Base-by-base conservation (phyloP, 2,329 filamentous ascomycete genomes). In the Penicillium sp. region DNA sequence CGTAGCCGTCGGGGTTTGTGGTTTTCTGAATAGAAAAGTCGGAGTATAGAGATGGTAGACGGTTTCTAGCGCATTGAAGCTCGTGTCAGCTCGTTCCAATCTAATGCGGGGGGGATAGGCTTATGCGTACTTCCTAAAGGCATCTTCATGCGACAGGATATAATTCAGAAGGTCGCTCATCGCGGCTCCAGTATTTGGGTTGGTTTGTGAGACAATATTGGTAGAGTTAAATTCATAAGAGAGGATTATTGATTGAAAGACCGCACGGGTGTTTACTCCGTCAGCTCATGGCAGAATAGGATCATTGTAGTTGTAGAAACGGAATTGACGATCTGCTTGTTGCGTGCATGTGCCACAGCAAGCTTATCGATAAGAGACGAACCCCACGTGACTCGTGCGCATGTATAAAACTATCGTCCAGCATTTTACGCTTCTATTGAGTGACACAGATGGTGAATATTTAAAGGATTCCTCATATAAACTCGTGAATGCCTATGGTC, bases 1-100 rank as follows among this genome's bases (percentile, higher is more conserved):
- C 76, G 76, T 91, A 96, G 65, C 90, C 91, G 70, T 95, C 90
- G 1, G 91, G 90, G 68, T 96, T 96, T 21, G 89, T 83, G 40
- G 82, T 83, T 65, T 82, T 82, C 63, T 93, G 90, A 5, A 83
- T 74, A 38, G 84, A 80, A 68, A 96, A 96, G 71, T 96, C 91
- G 48, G 91, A 92, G 75, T 95, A 96, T 47, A 96, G 84, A 5
- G 91, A 92, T 12, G 90, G 86, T 12, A 96, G 81, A 50, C 91
- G 89, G 61, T 86, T 83, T 75, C 87, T 59, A 24, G 8, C 5
- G 16, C 4, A 47, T 21, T 28, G 8, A 7, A 24, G 18, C n/a
- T n/a, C 30, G 21, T 46, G 1, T 47, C 33, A 42, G 52, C 33
- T 4, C 21, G 16, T 21, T 6, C 7, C 26, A 33, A 16, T 12